A percentile compares a stretch with the other conserved stretches of the same genome.
phyloP scores from a whole-genome alignment of 768 basidiomycete genomes.

The Hericium alpestre region DNA sequence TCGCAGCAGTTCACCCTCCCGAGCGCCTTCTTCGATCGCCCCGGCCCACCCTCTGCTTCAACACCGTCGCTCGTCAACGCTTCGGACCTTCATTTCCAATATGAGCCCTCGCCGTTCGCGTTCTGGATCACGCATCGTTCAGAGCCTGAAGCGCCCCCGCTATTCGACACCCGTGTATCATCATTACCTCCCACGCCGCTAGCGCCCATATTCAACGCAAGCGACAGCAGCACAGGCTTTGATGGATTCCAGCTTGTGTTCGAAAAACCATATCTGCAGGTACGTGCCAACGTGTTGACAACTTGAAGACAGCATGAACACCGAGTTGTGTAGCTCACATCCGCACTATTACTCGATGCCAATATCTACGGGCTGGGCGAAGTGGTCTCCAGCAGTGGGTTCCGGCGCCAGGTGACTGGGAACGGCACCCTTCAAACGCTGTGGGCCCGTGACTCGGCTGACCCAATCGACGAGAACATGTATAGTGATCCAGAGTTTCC shows the following conservation, averaged over 20 bases:
- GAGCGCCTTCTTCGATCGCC: constrained; percentile 33
- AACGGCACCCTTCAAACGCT: constrained; percentile 54
- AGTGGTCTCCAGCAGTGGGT: constrained; percentile 56
- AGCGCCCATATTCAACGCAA: constrained; percentile 35
- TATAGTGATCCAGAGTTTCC: constrained; percentile 21
- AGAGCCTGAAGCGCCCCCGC: constrained; percentile 37
- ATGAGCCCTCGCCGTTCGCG: constrained; percentile 52
- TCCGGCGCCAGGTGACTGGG: constrained; percentile 48
- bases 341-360: constrained; percentile 51
- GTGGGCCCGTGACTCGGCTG: constrained; percentile 54
- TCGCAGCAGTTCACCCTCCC: constrained; percentile 61
- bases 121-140: constrained; percentile 74
- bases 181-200: constrained; percentile 55
- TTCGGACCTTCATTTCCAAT: constrained; percentile 64
- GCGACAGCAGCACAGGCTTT: constrained; percentile 42
- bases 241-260: constrained; percentile 64
- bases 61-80: constrained; percentile 19
- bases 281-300: constrained; percentile 9
- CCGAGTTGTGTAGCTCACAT: constrained; percentile 35
- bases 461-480: constrained; percentile 61
- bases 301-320: neutral
- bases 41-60: constrained; percentile 24
- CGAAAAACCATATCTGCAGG: constrained; percentile 73
- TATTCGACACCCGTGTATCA: constrained; percentile 61
- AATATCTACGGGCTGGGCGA: constrained; percentile 79